Conservation (phyloP, 257 asterid species). For the Sherardia arvensis region DNA sequence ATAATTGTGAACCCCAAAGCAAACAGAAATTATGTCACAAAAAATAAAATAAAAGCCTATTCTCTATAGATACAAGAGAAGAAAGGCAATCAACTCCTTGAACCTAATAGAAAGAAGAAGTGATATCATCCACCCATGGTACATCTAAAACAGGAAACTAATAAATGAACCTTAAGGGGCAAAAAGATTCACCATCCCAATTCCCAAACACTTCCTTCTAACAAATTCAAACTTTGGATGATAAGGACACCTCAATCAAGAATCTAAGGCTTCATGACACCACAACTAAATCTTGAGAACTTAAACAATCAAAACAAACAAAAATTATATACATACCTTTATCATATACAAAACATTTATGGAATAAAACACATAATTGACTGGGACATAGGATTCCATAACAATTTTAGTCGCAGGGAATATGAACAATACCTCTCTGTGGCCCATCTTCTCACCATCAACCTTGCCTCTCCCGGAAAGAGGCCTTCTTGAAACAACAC, state of each 20-base stretch:
- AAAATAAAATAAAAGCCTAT: not conserved
- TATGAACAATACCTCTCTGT: constrained; percentile 41
- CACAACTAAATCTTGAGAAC: not conserved
- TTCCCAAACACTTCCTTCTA: not conserved
- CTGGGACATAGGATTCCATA: not conserved
- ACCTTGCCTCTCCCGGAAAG: constrained; percentile 39
- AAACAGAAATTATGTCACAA: not conserved
- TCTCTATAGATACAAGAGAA: not conserved
- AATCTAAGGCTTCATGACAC: not conserved
- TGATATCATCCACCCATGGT: not conserved
- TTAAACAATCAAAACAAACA: not conserved
- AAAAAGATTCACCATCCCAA: not conserved
- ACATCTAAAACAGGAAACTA: not conserved
- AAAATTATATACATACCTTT: not conserved
- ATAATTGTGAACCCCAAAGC: not conserved
- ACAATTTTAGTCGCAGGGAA: not conserved
- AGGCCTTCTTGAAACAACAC: constrained; percentile 66
- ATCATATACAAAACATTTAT: not conserved
- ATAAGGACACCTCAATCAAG: not conserved
- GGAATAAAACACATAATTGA: not conserved
- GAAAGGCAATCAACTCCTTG: not conserved
- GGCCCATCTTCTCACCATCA: constrained; percentile 35
- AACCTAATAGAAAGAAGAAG: constrained; percentile 2
- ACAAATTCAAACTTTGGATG: not conserved
- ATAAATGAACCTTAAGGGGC: not conserved